phyloP scores from a whole-genome alignment of 1,139 yeast species.

The Saccharomyces hybrid region DNA sequence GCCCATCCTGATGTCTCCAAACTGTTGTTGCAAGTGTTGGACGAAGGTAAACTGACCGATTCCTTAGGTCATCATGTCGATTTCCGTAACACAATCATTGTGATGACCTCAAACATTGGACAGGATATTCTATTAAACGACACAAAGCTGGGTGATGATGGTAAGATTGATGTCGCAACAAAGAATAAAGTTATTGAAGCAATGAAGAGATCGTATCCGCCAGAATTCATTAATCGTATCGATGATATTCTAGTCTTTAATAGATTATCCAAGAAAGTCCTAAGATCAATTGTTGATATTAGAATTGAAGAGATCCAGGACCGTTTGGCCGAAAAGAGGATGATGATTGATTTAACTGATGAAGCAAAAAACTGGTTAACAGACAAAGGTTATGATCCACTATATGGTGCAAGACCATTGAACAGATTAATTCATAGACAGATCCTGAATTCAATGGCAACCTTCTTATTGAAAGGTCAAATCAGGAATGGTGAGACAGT shows the following conservation, averaged over 20 bases:
- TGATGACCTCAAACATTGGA: conserved; percentile 97
- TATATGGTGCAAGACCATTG: conserved; percentile 93
- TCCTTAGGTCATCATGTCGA: conserved; percentile 92
- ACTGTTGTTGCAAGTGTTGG: conserved; percentile 80
- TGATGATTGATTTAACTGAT: conserved; percentile 48
- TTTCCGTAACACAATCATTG: conserved; percentile 87
- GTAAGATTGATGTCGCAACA: conserved; percentile 41
- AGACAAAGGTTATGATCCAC: conserved; percentile 79
- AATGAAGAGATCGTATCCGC: conserved; percentile 75
- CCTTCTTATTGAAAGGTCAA: conserved; percentile 69
- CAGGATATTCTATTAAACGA: conserved; percentile 78
- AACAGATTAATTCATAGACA: conserved; percentile 81
- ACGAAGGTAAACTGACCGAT: conserved; percentile 91
- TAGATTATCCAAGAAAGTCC: conserved; percentile 66
- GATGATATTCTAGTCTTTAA: conserved; percentile 89
- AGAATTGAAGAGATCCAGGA: conserved; percentile 74
- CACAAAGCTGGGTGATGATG: conserved; percentile 42
- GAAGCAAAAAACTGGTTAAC: conserved; percentile 73
- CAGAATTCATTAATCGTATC: conserved; percentile 88
- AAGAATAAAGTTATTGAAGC: conserved; percentile 55
- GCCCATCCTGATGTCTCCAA: conserved; percentile 94
- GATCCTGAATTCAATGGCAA: conserved; percentile 80
- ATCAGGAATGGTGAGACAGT: conserved; percentile 65
- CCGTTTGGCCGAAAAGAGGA: conserved; percentile 73
- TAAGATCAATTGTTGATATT: conserved; percentile 74